phyloP scores from a whole-genome alignment of 1,139 yeast species.

The Yamadazyma spencermartinsiae region DNA sequence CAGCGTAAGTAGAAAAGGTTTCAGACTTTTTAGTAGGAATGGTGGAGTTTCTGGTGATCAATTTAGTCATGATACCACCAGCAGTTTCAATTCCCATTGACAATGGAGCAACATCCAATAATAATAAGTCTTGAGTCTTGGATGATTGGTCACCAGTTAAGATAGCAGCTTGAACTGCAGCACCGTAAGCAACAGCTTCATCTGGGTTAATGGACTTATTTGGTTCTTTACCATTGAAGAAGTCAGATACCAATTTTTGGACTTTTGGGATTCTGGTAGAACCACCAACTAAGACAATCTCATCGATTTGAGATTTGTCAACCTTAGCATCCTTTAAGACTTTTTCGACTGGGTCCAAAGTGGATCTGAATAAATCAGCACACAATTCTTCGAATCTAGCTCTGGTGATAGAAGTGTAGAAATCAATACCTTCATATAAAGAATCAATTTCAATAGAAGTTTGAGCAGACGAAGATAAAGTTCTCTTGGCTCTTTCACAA shows the following conservation, averaged over 20 bases:
- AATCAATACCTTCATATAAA: conserved; percentile 41
- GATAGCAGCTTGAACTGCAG: conserved; percentile 47
- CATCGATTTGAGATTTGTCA: conserved; percentile 41
- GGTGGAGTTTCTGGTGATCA: conserved; percentile 93
- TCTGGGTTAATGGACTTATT: conserved; percentile 47
- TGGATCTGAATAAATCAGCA: conserved; percentile 45
- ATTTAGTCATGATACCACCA: conserved; percentile 96
- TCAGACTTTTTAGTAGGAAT: conserved; percentile 96
- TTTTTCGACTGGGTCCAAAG: conserved; percentile 45
- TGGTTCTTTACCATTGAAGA: conserved; percentile 47
- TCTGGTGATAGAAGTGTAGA: conserved; percentile 44
- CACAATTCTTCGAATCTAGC: conserved; percentile 48
- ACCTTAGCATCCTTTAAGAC: conserved; percentile 44
- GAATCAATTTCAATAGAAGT: conserved; percentile 44
- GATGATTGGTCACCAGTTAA: conserved; percentile 86
- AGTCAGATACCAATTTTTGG: conserved; percentile 45
- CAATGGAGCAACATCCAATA: conserved; percentile 90
- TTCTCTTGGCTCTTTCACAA: conserved; percentile 46
- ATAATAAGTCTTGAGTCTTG: conserved; percentile 74
- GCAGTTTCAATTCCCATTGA: conserved; percentile 95
- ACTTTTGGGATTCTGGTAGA: conserved; percentile 48
- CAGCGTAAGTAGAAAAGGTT: conserved; percentile 93
- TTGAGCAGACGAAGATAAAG: conserved; percentile 42
- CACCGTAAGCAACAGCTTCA: conserved; percentile 49
- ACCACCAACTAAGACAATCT: conserved; percentile 46